Evolutionary conservation across 2,329 filamentous ascomycete genomes (phyloP), one percentile per base, ranked within the genome.

Genomic region (Trichoderma cornu-damae): DNA sequence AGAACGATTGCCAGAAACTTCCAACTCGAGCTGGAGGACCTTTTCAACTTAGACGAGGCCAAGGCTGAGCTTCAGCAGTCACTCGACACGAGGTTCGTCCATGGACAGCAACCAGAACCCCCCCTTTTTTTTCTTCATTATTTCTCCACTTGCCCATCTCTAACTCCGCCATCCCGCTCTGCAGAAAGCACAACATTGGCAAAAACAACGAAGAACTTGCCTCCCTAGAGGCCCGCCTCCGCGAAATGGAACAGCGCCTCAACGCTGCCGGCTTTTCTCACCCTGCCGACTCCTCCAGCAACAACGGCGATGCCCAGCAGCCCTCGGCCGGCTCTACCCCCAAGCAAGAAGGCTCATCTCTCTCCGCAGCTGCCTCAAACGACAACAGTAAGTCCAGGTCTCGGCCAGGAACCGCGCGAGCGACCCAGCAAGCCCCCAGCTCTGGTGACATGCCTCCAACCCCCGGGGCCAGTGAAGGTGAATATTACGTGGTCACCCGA

Each of bases 1-100:
- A 96, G 92, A 62, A 94, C 89, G 60, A 85, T 96, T 73, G 92
- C 91, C 54, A 87, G 85, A 66, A 90, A 88, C 69, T 96, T 96
- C 75, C 93, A 90, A 59, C 79, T 85, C 43, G 89, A 93, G 70
- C 79, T 96, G 60, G 88, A 93, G 77, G 87, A 90, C 70, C 87
- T 95, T 65, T 96, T 96, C 77, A 87, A 88, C 68, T 86, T 96
- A 68, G 89, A 94, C 65, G 87, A 85, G 72, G 87, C 86, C 64
- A 69, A 94, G 59, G 83, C 87, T 67, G 82, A 87, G 61, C 80
- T 96, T 34, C 84, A 88, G 67, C 80, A 87, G 70, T 83, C 88
- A 64, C 84, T 96, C 60, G 82, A 90, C 69, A 82, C 90, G 72
- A 93, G 92, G 92, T 96, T 77, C 68, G 86, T 75, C 42, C 46